Evolutionary conservation across 1,284 basidiomycete species (phyloP).

Genomic region (Pulveroboletus sp.): DNA sequence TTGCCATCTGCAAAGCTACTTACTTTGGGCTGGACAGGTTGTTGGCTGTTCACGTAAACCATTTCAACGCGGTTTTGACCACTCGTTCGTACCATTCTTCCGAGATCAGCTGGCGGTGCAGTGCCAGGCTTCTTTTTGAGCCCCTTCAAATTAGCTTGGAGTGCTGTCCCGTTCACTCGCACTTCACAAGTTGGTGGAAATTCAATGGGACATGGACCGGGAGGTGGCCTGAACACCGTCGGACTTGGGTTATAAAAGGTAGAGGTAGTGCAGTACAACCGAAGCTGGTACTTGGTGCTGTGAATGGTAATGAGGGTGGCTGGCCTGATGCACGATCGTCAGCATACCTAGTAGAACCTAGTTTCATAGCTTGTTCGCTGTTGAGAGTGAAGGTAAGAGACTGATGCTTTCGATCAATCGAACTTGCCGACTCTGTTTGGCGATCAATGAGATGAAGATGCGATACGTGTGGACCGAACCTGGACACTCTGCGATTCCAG

Average conservation of each 20-base stretch:
- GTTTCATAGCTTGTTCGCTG: slow-evolving; percentile 61
- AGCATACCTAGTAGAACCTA: slow-evolving; percentile 53
- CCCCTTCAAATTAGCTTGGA: slow-evolving; percentile 84
- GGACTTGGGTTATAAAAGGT: slow-evolving; percentile 65
- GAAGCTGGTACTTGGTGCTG: slow-evolving; percentile 77
- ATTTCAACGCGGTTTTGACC: slow-evolving; percentile 76
- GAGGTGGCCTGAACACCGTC: slow-evolving; percentile 52
- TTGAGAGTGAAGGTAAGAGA: slow-evolving; percentile 62
- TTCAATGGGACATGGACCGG: slow-evolving; percentile 74
- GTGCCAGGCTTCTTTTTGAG: slow-evolving; percentile 97
- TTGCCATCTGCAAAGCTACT: slow-evolving; percentile 12
- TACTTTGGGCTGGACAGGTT: slow-evolving; percentile 71
- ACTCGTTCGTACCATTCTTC: slow-evolving; percentile 54
- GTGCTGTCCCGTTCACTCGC: slow-evolving; percentile 70
- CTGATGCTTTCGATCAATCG: slow-evolving; percentile 71
- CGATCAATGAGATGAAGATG: slow-evolving; percentile 20
- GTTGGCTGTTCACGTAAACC: slow-evolving; percentile 89
- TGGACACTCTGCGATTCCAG: slow-evolving; percentile 67
- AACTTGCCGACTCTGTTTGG: slow-evolving; percentile 70
- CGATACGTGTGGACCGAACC: slow-evolving; percentile 45
- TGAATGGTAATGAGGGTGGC: slow-evolving; percentile 12
- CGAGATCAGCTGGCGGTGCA: slow-evolving; percentile 86
- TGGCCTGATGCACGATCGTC: slow-evolving; percentile 4
- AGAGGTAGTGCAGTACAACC: slow-evolving; percentile 91
- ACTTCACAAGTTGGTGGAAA: slow-evolving; percentile 93